phyloP scores from a whole-genome alignment of 768 basidiomycete species.

The Lentinula boryana region DNA sequence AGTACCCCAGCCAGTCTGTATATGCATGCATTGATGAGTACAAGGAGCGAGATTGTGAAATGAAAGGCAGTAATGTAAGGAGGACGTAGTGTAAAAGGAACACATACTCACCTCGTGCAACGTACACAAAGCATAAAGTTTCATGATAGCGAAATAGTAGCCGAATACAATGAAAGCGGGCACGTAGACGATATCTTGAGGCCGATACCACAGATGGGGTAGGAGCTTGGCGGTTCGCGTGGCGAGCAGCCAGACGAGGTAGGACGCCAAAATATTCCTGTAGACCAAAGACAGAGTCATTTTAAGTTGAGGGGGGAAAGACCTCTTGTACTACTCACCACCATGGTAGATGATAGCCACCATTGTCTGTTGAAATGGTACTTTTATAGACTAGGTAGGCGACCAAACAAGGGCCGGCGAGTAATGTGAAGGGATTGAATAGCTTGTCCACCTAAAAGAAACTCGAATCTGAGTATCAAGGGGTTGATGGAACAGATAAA shows the following conservation, averaged over 20 bases:
- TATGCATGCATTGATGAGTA: neutral
- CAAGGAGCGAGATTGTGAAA: neutral
- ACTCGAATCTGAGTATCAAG: neutral
- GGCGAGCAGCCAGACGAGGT: slow-evolving; percentile 64
- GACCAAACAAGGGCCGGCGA: slow-evolving; percentile 80
- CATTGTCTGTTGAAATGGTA: slow-evolving; percentile 56
- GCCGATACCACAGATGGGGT: slow-evolving; percentile 75
- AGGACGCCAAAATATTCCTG: slow-evolving; percentile 67
- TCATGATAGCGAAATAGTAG: slow-evolving; percentile 95
- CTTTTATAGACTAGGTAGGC: slow-evolving; percentile 73
- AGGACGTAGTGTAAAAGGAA: neutral
- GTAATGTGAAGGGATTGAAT: slow-evolving; percentile 81
- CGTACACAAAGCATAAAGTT: slow-evolving; percentile 84
- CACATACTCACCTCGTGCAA: slow-evolving; percentile 68
- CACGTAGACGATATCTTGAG: slow-evolving; percentile 72
- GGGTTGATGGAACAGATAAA: slow-evolving; percentile 25
- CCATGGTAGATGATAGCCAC: slow-evolving; percentile 79
- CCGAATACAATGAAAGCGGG: slow-evolving; percentile 87
- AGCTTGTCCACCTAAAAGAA: slow-evolving; percentile 67
- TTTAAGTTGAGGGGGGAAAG: neutral
- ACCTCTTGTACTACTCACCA: slow-evolving; percentile 44
- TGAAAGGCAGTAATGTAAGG: neutral
- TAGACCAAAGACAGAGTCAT: slow-evolving; percentile 11
- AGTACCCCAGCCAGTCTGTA: slow-evolving; percentile 91
- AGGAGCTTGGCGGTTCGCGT: slow-evolving; percentile 77